These are phyloP conservation scores for Eucalyptus cloeziana DNA, from an alignment of 345 rosid genomes.

Conservation along the genomic window DNA sequence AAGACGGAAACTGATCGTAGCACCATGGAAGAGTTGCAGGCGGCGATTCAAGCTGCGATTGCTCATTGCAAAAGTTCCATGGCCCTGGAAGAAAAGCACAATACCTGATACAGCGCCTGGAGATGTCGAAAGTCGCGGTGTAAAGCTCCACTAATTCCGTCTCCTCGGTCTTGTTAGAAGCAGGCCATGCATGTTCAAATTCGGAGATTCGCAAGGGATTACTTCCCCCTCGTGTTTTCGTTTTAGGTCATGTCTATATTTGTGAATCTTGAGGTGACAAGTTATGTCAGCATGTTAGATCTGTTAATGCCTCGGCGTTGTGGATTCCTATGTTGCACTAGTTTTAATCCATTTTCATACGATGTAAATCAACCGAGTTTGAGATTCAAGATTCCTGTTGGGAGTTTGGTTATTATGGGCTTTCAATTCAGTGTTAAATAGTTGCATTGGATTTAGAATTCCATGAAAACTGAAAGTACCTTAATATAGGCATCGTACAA, in stretches of 20 bases:
- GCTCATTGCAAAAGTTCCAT: conserved; percentile 96
- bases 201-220: not conserved
- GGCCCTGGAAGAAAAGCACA: conserved; percentile 18
- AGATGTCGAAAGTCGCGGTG: not conserved
- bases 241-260: not conserved
- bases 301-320: not conserved
- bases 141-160: not conserved
- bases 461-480: not conserved
- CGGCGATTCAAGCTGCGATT: conserved; percentile 95
- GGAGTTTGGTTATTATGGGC: not conserved
- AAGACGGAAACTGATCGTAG: conserved; percentile 37
- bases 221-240: not conserved
- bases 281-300: not conserved
- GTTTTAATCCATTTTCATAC: not conserved
- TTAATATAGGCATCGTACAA: not conserved
- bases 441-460: not conserved
- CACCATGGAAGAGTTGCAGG: conserved; percentile 94
- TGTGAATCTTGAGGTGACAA: not conserved
- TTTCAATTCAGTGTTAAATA: not conserved
- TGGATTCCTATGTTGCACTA: not conserved
- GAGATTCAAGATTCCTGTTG: not conserved
- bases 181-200: not conserved
- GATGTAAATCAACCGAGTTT: not conserved
- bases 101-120: not conserved
- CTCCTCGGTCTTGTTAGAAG: not conserved